Evolutionary conservation across 208 protist species (phyloP), one percentile per base, ranked within the genome.

Genomic region (Wallacemonas sp.): DNA sequence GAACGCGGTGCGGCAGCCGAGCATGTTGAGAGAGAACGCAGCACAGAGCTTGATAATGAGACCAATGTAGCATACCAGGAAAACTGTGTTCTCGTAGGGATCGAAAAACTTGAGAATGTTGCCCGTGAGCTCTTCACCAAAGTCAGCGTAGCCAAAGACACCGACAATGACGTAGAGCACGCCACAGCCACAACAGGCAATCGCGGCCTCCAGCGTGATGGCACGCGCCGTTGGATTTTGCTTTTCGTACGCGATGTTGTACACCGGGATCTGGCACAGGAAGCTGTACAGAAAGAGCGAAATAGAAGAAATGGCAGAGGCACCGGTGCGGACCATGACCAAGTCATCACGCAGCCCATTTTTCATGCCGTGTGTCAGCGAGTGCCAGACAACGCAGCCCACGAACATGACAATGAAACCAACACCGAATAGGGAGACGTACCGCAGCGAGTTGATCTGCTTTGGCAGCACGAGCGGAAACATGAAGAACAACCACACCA

Each of bases 391-490:
- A 11, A 85, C 56, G 45, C 46, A 73, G 28, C 77, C 31, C n/a
- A 88, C 82, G 51, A 94, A 88, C 56, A 70, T 69, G 28, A 89
- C 9, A 24, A 91, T 79, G 39, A 74, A 82, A 27, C 45, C 21
- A 22, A 88, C 70, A 9, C 80, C 84, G 17, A 81, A n/a, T 6
- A 66, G 47, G 22, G 80, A 91, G 27, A 72, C 62, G 63, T 90
- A 94, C 17, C 88, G 84, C 9, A 91, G 63, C 6, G 79, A 84
- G 73, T 91, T 91, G 63, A 94, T 73, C n/a, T 70, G 54, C 72
- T 88, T 87, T 2, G 81, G 78, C 11, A 91, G 49, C 30, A 71
- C 69, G 51, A 88, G 54, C 21, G 84, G 82, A 22, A 95, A 61
- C 86, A 95, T 87, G 4, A 86, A 64, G 12, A 77, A 21, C 27